Evolutionary conservation across 495 filamentous ascomycete species (phyloP).

Genomic region (Poronia punctata): DNA sequence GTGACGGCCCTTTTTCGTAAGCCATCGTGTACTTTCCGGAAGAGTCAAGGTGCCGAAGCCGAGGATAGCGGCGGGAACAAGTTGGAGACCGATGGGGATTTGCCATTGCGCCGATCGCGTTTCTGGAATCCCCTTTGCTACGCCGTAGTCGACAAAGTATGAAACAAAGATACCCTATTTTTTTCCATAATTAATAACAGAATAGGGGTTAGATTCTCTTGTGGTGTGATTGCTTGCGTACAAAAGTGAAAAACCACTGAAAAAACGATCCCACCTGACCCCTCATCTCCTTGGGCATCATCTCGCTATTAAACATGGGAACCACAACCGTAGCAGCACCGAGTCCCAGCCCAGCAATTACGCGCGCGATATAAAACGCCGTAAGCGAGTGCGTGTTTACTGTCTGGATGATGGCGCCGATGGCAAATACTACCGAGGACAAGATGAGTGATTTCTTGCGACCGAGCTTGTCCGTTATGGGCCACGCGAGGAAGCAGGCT

Average conservation of each 20-base stretch:
- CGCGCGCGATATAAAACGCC: slow-evolving; percentile 34
- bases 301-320: slow-evolving; percentile 49
- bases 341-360: slow-evolving; percentile 50
- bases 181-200: no score
- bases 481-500: slow-evolving; percentile 33
- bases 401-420: slow-evolving; percentile 33
- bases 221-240: neutral
- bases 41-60: slow-evolving; percentile 40
- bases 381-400: slow-evolving; percentile 28
- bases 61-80: slow-evolving; percentile 38
- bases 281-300: slow-evolving; percentile 46
- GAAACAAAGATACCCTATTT: slow-evolving; percentile 41
- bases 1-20: slow-evolving; percentile 38
- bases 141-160: slow-evolving; percentile 49
- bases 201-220: no score
- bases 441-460: slow-evolving; percentile 31
- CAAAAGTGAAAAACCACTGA: slow-evolving; percentile 33
- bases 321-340: slow-evolving; percentile 48
- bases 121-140: slow-evolving; percentile 24
- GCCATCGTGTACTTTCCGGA: slow-evolving; percentile 44
- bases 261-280: slow-evolving; percentile 42
- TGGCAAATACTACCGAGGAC: slow-evolving; percentile 29
- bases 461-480: slow-evolving; percentile 31
- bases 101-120: slow-evolving; percentile 41
- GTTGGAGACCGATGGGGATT: slow-evolving; percentile 45